Percentiles rank a stretch among this genome's conserved stretches.
phyloP scores from a whole-genome alignment of 306 rosid species.

The Vicia faba region DNA sequence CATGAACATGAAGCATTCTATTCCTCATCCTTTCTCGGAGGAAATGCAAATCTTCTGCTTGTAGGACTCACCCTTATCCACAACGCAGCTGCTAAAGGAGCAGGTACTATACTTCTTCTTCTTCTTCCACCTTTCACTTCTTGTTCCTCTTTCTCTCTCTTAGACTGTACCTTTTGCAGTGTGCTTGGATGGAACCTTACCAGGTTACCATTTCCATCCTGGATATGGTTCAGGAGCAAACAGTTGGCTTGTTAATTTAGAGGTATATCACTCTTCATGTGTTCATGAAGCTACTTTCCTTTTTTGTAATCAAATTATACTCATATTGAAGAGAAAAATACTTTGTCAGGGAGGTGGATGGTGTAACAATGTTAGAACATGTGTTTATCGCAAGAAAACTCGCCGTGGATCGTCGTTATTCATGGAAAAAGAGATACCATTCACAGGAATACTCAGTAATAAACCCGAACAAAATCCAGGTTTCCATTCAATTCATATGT shows the following conservation, averaged over 20 bases:
- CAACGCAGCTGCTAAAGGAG: constrained; percentile 74
- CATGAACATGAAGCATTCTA: constrained; percentile 38
- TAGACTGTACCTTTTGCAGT: constrained; percentile 45
- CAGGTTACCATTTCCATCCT: constrained; percentile 81
- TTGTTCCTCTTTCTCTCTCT: background rate
- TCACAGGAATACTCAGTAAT: constrained; percentile 81
- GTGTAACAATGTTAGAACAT: constrained; percentile 79
- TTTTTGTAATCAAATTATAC: too few species aligned
- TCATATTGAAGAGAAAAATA: too few species aligned
- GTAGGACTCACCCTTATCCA: constrained; percentile 86
- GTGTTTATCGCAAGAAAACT: constrained; percentile 83
- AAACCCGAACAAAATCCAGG: constrained; percentile 86
- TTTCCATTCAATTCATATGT: constrained; percentile 37
- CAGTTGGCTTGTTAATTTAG: constrained; percentile 92
- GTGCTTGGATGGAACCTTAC: constrained; percentile 95
- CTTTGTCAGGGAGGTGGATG: constrained; percentile 93
- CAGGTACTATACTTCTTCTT: constrained; percentile 58
- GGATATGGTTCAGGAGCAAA: constrained; percentile 89
- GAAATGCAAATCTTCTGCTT: constrained; percentile 39
- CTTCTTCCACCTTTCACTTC: background rate
- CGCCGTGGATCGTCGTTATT: constrained; percentile 73
- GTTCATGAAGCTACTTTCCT: too few species aligned
- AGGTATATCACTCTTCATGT: too few species aligned
- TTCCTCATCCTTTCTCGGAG: constrained; percentile 38
- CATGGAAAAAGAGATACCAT: constrained; percentile 83